These are phyloP conservation scores for Puccinia triticina DNA, from an alignment of 1,284 basidiomycete genomes.

Conservation along the genomic window DNA sequence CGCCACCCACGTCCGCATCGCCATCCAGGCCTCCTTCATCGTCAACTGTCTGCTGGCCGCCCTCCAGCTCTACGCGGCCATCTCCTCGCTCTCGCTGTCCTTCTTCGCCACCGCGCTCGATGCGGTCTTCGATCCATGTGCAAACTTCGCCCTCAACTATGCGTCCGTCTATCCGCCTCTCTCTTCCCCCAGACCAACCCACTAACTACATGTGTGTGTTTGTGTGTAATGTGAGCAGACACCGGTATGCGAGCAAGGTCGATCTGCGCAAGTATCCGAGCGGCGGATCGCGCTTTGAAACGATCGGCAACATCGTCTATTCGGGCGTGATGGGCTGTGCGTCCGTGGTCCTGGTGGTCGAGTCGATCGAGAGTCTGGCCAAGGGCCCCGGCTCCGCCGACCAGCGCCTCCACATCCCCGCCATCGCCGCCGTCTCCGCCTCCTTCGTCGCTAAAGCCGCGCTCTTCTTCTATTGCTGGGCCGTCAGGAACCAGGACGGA, in stretches of 20 bases:
- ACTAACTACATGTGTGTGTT: too few species aligned
- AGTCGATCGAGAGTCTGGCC: conserved; percentile 34
- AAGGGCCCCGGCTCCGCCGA: neutral
- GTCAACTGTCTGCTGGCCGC: conserved; percentile 50
- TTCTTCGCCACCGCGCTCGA: conserved; percentile 53
- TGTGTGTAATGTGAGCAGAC: neutral
- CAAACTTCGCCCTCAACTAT: conserved; percentile 50
- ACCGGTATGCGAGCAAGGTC: conserved; percentile 35
- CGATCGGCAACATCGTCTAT: conserved; percentile 64
- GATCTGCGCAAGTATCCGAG: conserved; percentile 75
- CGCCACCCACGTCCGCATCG: conserved; percentile 33
- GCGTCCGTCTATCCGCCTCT: conserved; percentile 28
- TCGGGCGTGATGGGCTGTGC: conserved; percentile 42
- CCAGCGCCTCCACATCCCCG: conserved; percentile 20
- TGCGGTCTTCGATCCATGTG: conserved; percentile 51
- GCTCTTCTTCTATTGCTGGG: conserved; percentile 83
- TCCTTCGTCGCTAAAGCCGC: conserved; percentile 69
- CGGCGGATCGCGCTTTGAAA: conserved; percentile 84
- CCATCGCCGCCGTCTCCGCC: conserved; percentile 36
- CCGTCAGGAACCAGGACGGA: conserved; percentile 75
- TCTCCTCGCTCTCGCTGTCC: conserved; percentile 52
- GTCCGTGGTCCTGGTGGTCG: conserved; percentile 40
- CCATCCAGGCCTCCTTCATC: conserved; percentile 36
- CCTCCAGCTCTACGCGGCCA: conserved; percentile 52
- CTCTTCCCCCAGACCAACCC: neutral